These are phyloP conservation scores for Ceratocystis eucalypticola DNA, from an alignment of 2,329 filamentous ascomycete genomes.

Conservation along the genomic window DNA sequence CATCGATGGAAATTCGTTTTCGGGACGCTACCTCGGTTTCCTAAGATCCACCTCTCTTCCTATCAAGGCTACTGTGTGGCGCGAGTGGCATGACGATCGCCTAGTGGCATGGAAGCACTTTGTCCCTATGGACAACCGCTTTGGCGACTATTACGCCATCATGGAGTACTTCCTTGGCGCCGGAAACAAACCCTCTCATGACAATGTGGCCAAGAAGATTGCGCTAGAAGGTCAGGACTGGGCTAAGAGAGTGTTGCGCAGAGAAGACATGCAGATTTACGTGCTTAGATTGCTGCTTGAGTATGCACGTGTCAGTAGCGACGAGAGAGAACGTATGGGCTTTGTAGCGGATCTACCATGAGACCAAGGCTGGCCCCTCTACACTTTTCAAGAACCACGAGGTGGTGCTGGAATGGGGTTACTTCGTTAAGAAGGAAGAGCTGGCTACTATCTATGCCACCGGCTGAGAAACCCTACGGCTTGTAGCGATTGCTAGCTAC, in stretches of 20 bases:
- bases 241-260: constrained; percentile 53
- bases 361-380: neutral
- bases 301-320: constrained; percentile 44
- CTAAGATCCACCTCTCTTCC: constrained; percentile 55
- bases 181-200: constrained; percentile 27
- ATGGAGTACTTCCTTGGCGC: constrained; percentile 55
- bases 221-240: constrained; percentile 52
- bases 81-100: constrained; percentile 67
- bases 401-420: no score
- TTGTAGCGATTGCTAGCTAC: no score
- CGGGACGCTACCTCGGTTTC: constrained; percentile 55
- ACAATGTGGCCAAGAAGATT: constrained; percentile 45
- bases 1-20: constrained; percentile 62
- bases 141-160: constrained; percentile 57
- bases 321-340: constrained; percentile 39
- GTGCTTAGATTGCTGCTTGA: constrained; percentile 50
- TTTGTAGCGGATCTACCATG: constrained; percentile 38
- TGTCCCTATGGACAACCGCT: constrained; percentile 64
- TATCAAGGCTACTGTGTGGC: constrained; percentile 65
- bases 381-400: no score
- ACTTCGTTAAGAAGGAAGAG: no score
- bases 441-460: no score
- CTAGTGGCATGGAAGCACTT: constrained; percentile 69
- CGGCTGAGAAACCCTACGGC: no score
- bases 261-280: constrained; percentile 64